These are phyloP conservation scores for Aspergillus sp. DNA, from an alignment of 2,329 filamentous ascomycete species.

Conservation along the genomic window DNA sequence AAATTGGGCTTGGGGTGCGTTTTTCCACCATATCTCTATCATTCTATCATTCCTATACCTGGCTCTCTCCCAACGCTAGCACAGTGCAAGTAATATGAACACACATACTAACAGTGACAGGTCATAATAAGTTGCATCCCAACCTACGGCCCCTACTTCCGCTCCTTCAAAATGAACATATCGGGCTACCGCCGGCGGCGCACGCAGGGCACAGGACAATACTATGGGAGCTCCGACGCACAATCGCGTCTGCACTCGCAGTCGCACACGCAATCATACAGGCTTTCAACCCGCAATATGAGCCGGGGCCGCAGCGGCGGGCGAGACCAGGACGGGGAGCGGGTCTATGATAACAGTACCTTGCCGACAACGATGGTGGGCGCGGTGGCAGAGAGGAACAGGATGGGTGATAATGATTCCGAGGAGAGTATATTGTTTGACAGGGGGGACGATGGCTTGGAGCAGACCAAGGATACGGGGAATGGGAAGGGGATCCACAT, in stretches of 20 bases:
- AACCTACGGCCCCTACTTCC: conserved; percentile 45
- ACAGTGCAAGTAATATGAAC: too few species aligned
- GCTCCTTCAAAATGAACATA: conserved; percentile 19
- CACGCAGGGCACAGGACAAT: not conserved
- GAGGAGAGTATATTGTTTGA: not conserved
- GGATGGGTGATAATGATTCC: not conserved
- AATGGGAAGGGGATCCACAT: not conserved
- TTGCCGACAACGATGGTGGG: not conserved
- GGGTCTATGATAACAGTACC: not conserved
- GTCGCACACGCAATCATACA: not conserved
- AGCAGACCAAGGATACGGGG: not conserved
- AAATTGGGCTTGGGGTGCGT: conserved; percentile 44
- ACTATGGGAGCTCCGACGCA: not conserved
- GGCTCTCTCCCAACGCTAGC: too few species aligned
- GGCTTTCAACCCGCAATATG: not conserved
- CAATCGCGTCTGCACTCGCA: too few species aligned
- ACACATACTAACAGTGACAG: conserved; percentile 2
- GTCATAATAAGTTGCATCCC: conserved; percentile 46
- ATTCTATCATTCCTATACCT: too few species aligned
- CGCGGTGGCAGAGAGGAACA: not conserved
- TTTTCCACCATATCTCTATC: too few species aligned
- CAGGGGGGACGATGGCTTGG: not conserved
- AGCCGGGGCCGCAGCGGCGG: not conserved
- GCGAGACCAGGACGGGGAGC: not conserved
- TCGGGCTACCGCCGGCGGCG: conserved; percentile 17